phyloP scores from a whole-genome alignment of 306 rosid species.

The Prunus kanzakura region DNA sequence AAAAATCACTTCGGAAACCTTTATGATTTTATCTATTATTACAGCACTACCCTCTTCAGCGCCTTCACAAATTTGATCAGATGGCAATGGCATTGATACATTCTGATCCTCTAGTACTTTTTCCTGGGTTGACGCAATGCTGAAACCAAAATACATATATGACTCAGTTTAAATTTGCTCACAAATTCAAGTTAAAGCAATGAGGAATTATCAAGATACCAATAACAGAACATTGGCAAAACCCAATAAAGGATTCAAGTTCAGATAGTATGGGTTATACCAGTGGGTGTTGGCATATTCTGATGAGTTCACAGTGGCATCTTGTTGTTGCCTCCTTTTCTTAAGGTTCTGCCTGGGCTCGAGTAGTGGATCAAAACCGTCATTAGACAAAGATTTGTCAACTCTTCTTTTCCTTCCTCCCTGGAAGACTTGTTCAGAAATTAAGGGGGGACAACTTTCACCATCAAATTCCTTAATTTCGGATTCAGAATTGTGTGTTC shows the following conservation, averaged over 20 bases:
- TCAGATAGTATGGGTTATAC: conserved; percentile 28
- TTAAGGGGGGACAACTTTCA: conserved; percentile 30
- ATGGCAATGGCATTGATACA: conserved; percentile 34
- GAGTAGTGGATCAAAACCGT: conserved; percentile 26
- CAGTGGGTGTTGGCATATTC: conserved; percentile 36
- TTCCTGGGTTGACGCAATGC: conserved; percentile 42
- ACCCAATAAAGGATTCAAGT: conserved; percentile 11
- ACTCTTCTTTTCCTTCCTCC: conserved; percentile 69
- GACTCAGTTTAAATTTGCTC: background rate
- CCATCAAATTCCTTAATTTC: conserved; percentile 39
- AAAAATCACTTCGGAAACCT: conserved; percentile 56
- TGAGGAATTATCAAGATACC: background rate
- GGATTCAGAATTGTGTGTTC: conserved; percentile 23
- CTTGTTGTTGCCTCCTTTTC: conserved; percentile 58
- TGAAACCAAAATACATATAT: conserved; percentile 36
- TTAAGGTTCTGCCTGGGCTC: conserved; percentile 42
- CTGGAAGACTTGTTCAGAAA: conserved; percentile 30
- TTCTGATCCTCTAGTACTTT: conserved; percentile 30
- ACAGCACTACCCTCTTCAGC: conserved; percentile 47
- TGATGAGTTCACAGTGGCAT: conserved; percentile 20
- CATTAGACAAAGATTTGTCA: conserved; percentile 26
- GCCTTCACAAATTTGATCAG: conserved; percentile 41
- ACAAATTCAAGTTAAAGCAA: conserved; percentile 5
- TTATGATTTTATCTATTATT: conserved; percentile 59
- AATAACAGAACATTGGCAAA: background rate